A percentile compares a stretch with the other conserved stretches of the same genome.
Evolutionary conservation across 805 yeast species (phyloP).

Genomic region (Cyberlindnera galapagoensis): DNA sequence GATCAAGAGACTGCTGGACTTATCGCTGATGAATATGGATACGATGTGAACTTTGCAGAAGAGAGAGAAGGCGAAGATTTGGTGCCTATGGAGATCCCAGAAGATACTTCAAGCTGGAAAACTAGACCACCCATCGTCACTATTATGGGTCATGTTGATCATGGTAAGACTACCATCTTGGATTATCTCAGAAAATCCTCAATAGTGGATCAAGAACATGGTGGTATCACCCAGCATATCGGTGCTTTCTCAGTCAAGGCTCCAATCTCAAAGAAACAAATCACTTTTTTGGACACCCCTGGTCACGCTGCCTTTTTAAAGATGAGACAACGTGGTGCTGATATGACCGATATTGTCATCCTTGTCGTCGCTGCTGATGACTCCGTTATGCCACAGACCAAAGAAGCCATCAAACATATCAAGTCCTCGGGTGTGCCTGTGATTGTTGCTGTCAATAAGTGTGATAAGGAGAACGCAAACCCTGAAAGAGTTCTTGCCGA

Average conservation of each 20-base stretch:
- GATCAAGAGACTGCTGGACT: constrained; percentile 82
- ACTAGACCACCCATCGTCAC: constrained; percentile 92
- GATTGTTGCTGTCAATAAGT: constrained; percentile 88
- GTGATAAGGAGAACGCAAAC: constrained; percentile 74
- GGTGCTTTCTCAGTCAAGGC: constrained; percentile 93
- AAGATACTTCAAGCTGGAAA: constrained; percentile 35
- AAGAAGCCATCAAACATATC: constrained; percentile 92
- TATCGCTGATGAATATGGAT: constrained; percentile 86
- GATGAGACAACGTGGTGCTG: constrained; percentile 96
- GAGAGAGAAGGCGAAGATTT: constrained; percentile 34
- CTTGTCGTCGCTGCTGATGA: constrained; percentile 97
- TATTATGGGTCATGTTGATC: constrained; percentile 98
- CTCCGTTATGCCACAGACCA: constrained; percentile 95
- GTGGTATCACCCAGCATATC: constrained; percentile 96
- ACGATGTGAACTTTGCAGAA: constrained; percentile 37
- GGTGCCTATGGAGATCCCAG: constrained; percentile 43
- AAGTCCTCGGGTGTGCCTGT: constrained; percentile 74
- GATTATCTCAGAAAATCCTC: constrained; percentile 83
- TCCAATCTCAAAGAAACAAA: constrained; percentile 62
- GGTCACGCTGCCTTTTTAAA: constrained; percentile 96
- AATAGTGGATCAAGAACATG: constrained; percentile 78
- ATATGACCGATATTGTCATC: constrained; percentile 84
- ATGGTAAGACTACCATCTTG: constrained; percentile 92
- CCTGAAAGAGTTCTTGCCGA: constrained; percentile 75
- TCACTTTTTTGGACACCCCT: constrained; percentile 94